A percentile compares a stretch with the other conserved stretches of the same genome.
These are phyloP conservation scores for Paramecium tetraurelia DNA, from an alignment of 73 alveolate species.

Conservation along the genomic window DNA sequence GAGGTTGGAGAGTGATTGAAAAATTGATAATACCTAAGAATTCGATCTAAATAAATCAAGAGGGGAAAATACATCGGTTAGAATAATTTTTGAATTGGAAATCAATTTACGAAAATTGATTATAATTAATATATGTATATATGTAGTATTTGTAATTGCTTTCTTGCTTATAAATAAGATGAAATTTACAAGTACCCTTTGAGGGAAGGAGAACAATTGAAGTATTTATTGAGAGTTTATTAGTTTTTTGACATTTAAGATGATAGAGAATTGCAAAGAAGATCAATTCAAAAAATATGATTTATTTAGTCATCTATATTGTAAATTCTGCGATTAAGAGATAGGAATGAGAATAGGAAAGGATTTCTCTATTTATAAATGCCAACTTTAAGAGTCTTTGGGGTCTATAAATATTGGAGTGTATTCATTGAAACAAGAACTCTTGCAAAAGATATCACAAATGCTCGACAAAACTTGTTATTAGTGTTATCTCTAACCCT, in stretches of 20 bases:
- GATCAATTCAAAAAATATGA: constrained; percentile 27
- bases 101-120: not conserved
- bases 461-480: not conserved
- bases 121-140: not conserved
- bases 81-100: not conserved
- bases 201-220: not conserved
- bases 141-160: not conserved
- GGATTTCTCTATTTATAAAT: not conserved
- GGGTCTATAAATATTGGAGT: not conserved
- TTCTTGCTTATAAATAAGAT: not conserved
- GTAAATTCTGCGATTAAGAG: constrained; percentile 12
- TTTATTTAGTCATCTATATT: not conserved
- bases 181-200: not conserved
- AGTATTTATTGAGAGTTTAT: not conserved
- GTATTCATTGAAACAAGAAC: not conserved
- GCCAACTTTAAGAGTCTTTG: not conserved
- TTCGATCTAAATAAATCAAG: not conserved
- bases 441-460: not conserved
- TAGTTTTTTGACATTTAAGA: not conserved
- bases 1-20: not conserved
- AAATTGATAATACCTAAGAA: not conserved
- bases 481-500: not conserved
- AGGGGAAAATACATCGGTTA: not conserved
- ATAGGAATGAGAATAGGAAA: constrained; percentile 1
- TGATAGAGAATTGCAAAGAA: not conserved